A percentile compares a stretch with the other conserved stretches of the same genome.
These are phyloP conservation scores for Xylaria intraflava DNA, from an alignment of 495 filamentous ascomycete genomes.

Conservation along the genomic window DNA sequence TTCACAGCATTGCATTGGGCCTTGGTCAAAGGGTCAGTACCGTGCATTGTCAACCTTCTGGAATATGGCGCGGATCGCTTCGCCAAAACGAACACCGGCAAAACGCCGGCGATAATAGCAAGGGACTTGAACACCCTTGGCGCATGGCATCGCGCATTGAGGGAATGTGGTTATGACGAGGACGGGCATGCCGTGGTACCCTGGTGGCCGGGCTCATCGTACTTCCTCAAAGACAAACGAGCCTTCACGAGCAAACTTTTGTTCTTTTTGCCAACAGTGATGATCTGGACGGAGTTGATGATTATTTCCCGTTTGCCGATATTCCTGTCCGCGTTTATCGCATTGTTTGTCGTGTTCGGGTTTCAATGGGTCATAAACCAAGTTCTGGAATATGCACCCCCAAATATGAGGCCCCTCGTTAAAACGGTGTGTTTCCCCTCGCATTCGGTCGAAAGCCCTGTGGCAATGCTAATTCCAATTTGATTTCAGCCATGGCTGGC, in stretches of 20 bases:
- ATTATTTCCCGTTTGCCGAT: slow-evolving; percentile 69
- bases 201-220: slow-evolving; percentile 49
- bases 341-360: slow-evolving; percentile 55
- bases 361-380: slow-evolving; percentile 76
- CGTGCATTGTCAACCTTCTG: slow-evolving; percentile 82
- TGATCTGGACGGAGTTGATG: slow-evolving; percentile 61
- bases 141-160: slow-evolving; percentile 76
- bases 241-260: slow-evolving; percentile 76
- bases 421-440: slow-evolving; percentile 59
- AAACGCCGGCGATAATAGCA: slow-evolving; percentile 76
- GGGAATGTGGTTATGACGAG: slow-evolving; percentile 75
- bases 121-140: slow-evolving; percentile 80
- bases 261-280: slow-evolving; percentile 80
- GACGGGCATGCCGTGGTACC: slow-evolving; percentile 63
- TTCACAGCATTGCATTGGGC: slow-evolving; percentile 96
- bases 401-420: slow-evolving; percentile 80
- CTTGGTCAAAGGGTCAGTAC: slow-evolving; percentile 79
- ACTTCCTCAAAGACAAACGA: slow-evolving; percentile 63
- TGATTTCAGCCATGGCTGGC: slow-evolving; percentile 70
- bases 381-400: slow-evolving; percentile 68
- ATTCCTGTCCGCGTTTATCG: slow-evolving; percentile 66
- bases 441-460: not conserved
- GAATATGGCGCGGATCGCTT: slow-evolving; percentile 94
- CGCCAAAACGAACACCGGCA: slow-evolving; percentile 76
- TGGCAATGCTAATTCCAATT: slow-evolving; percentile 18